Conservation (phyloP, 2,329 filamentous ascomycete species). For the Alternaria sp. region DNA sequence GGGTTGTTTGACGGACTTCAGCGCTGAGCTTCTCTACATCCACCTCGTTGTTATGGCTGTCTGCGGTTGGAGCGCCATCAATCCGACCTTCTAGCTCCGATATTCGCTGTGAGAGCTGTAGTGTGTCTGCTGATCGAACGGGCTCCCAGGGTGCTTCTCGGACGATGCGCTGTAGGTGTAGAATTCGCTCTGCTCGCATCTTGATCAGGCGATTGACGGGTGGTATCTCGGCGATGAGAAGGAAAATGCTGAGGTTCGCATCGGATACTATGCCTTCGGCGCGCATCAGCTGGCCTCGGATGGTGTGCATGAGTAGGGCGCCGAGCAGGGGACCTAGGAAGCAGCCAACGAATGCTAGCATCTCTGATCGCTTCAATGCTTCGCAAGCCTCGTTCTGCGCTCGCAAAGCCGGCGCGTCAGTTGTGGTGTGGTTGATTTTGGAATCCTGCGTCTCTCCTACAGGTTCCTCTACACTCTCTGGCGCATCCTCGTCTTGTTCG, state of each 20-base stretch:
- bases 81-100: constrained; percentile 72
- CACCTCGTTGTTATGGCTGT: constrained; percentile 38
- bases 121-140: constrained; percentile 28
- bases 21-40: constrained; percentile 53
- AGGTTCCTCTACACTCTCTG: constrained; percentile 24
- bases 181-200: constrained; percentile 78
- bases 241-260: constrained; percentile 90
- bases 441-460: constrained; percentile 19
- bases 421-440: constrained; percentile 10
- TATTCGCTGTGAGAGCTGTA: constrained; percentile 67
- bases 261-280: constrained; percentile 89
- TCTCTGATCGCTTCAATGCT: constrained; percentile 78
- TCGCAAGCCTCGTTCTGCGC: constrained; percentile 56
- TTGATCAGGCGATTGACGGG: constrained; percentile 83
- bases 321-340: constrained; percentile 80
- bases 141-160: constrained; percentile 36
- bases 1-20: constrained; percentile 71
- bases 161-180: constrained; percentile 81
- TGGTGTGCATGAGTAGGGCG: constrained; percentile 83
- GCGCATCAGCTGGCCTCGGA: constrained; percentile 81
- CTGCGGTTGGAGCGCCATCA: constrained; percentile 51
- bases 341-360: constrained; percentile 77
- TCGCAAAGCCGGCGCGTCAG: constrained; percentile 14
- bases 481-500: constrained; percentile 43
- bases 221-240: constrained; percentile 84